Evolutionary conservation across 139 green algal genomes (phyloP).

Genomic region (Coccomyxa sp.): DNA sequence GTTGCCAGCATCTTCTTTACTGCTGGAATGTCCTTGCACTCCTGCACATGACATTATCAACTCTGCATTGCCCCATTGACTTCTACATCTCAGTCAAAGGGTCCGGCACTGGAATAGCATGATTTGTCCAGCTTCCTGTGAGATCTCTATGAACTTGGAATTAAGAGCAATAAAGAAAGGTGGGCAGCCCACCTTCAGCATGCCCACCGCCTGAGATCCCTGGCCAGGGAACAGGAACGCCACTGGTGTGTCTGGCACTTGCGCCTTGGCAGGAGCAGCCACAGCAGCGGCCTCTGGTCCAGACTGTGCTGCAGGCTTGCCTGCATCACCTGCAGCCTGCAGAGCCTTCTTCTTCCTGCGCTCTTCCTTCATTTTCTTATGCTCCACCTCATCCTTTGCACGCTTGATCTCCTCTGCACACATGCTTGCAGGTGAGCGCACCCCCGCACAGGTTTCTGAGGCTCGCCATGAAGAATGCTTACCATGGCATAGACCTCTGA

Average conservation of each 20-base stretch:
- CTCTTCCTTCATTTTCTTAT: constrained; percentile 25
- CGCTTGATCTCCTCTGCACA: constrained; percentile 50
- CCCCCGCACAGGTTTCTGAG: too few relatives aligned
- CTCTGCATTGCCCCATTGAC: too few relatives aligned
- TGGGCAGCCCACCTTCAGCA: constrained; percentile 50
- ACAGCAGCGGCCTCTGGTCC: background rate
- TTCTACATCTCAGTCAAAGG: too few relatives aligned
- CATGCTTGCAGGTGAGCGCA: background rate
- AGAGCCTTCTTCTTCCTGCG: constrained; percentile 9
- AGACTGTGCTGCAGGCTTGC: background rate
- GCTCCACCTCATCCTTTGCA: constrained; percentile 28
- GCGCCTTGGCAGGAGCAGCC: constrained; percentile 5
- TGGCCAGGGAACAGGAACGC: constrained; percentile 90
- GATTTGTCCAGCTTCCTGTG: too few relatives aligned
- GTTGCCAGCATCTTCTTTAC: constrained; percentile 78
- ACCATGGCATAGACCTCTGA: too few relatives aligned
- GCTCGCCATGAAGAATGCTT: too few relatives aligned
- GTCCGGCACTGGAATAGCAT: too few relatives aligned
- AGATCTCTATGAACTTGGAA: too few relatives aligned
- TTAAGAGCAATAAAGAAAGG: too few relatives aligned
- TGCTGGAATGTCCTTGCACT: constrained; percentile 55
- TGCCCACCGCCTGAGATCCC: constrained; percentile 84
- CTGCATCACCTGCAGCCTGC: background rate
- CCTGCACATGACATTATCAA: constrained; percentile 10
- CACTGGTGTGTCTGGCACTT: constrained; percentile 22